These are phyloP conservation scores for Grosmannia penicillata DNA, from an alignment of 2,329 filamentous ascomycete genomes.

Conservation along the genomic window DNA sequence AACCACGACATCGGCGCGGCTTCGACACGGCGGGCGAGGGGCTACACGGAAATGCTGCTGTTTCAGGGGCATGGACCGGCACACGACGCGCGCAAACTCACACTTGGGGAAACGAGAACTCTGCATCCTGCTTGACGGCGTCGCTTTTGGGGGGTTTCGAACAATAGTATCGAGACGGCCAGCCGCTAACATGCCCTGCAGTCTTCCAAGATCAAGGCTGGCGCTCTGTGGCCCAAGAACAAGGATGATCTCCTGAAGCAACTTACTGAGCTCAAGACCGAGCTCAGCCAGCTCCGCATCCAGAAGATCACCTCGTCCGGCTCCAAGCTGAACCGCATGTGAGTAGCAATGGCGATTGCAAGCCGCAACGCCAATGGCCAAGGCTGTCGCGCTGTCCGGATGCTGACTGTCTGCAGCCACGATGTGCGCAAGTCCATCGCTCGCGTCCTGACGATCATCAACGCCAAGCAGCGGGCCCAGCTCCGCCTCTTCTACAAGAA, in stretches of 20 bases:
- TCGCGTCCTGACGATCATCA: slow-evolving; percentile 97
- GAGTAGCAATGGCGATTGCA: slow-evolving; percentile 23
- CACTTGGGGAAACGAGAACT: too few relatives aligned
- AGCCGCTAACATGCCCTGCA: slow-evolving; percentile 17
- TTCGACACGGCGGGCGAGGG: too few relatives aligned
- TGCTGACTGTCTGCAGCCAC: slow-evolving; percentile 45
- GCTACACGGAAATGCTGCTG: too few relatives aligned
- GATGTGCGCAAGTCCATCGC: slow-evolving; percentile 99
- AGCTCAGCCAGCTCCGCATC: slow-evolving; percentile 91
- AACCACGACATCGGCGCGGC: too few relatives aligned
- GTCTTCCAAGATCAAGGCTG: slow-evolving; percentile 76
- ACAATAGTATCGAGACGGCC: too few relatives aligned
- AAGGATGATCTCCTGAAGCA: slow-evolving; percentile 97
- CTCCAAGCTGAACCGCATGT: slow-evolving; percentile 97
- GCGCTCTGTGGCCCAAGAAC: slow-evolving; percentile 96
- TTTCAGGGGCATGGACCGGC: too few relatives aligned
- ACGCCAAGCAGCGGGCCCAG: slow-evolving; percentile 96
- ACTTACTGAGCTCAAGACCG: slow-evolving; percentile 86
- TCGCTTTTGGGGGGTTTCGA: too few relatives aligned
- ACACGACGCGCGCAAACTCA: too few relatives aligned
- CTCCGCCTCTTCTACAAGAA: slow-evolving; percentile 99
- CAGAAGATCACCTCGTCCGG: slow-evolving; percentile 96
- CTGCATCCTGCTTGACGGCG: too few relatives aligned
- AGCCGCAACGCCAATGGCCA: neutral
- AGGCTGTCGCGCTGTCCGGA: slow-evolving; percentile 7